A percentile compares a stretch with the other conserved stretches of the same genome.
Conservation (phyloP, 2,329 filamentous ascomycete species). For the Macrophomina phaseolina region DNA sequence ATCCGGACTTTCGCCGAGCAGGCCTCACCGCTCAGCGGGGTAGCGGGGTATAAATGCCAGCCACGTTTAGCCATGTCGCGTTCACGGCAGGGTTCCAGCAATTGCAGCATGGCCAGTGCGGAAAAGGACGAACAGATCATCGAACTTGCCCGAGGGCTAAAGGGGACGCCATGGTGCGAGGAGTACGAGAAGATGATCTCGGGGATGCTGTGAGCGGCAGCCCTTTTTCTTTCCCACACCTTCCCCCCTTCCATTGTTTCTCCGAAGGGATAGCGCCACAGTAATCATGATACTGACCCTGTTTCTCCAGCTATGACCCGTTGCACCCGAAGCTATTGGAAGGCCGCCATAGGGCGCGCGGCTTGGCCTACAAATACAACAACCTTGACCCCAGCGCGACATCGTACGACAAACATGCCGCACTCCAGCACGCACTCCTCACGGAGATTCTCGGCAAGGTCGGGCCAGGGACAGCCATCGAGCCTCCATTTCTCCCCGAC, state of each 20-base stretch:
- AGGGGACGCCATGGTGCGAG: neutral
- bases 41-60: too few species aligned
- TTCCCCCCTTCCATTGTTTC: neutral
- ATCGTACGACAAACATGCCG: neutral
- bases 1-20: too few species aligned
- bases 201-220: neutral
- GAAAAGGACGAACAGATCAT: constrained; percentile 2
- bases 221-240: neutral
- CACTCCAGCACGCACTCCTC: neutral
- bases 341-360: neutral
- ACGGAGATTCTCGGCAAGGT: neutral
- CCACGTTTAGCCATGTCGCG: too few species aligned
- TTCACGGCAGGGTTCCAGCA: neutral
- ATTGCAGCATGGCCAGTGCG: neutral
- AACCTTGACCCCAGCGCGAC: constrained; percentile 2
- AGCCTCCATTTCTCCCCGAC: neutral
- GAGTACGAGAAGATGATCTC: constrained; percentile 8
- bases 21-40: too few species aligned
- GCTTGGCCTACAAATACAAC: neutral
- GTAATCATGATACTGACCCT: neutral
- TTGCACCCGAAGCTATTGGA: neutral
- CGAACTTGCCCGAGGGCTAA: neutral
- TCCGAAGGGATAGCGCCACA: too few species aligned
- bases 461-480: neutral
- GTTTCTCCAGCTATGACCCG: neutral